Percentiles rank a stretch among this genome's conserved stretches.
Conservation (phyloP, 768 basidiomycete species). For the Dictyophora rubrovolvata region DNA sequence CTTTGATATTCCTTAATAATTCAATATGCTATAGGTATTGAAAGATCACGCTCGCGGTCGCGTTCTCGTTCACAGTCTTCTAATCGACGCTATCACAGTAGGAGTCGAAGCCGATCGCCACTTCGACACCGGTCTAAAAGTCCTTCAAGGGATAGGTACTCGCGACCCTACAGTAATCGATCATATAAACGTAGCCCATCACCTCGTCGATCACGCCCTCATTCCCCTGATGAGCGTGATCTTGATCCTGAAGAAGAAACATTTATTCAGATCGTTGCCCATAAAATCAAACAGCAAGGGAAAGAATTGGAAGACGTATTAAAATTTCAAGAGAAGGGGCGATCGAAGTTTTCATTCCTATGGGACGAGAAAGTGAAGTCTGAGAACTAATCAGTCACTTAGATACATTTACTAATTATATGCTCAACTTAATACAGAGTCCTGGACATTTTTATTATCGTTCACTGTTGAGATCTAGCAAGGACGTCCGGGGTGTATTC, state of each 20-base stretch:
- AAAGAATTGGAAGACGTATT: conserved; percentile 64
- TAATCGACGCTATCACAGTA: conserved; percentile 16
- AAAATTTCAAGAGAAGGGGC: conserved; percentile 64
- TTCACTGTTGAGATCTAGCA: conserved; percentile 51
- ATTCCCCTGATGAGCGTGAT: conserved; percentile 28
- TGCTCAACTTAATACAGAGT: conserved; percentile 35
- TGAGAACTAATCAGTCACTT: conserved; percentile 35
- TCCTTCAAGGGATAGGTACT: conserved; percentile 27
- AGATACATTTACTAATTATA: conserved; percentile 3
- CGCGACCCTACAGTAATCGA: conserved; percentile 25
- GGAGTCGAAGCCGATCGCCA: conserved; percentile 21
- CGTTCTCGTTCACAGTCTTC: conserved; percentile 22
- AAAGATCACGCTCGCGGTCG: conserved; percentile 25
- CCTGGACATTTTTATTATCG: conserved; percentile 62
- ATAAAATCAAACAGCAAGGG: conserved; percentile 75
- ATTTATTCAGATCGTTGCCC: conserved; percentile 81
- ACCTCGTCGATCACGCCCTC: conserved; percentile 31
- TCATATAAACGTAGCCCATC: conserved; percentile 13
- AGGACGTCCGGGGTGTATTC: conserved; percentile 54
- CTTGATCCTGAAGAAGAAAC: conserved; percentile 67
- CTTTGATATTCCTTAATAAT: neutral
- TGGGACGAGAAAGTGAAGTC: conserved; percentile 28
- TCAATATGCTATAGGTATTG: conserved; percentile 21
- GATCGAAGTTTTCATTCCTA: conserved; percentile 78
- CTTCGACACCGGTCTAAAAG: conserved; percentile 40